These are phyloP conservation scores for Fusarium sterilihyphosum DNA, from an alignment of 2,329 filamentous ascomycete species.

Conservation along the genomic window DNA sequence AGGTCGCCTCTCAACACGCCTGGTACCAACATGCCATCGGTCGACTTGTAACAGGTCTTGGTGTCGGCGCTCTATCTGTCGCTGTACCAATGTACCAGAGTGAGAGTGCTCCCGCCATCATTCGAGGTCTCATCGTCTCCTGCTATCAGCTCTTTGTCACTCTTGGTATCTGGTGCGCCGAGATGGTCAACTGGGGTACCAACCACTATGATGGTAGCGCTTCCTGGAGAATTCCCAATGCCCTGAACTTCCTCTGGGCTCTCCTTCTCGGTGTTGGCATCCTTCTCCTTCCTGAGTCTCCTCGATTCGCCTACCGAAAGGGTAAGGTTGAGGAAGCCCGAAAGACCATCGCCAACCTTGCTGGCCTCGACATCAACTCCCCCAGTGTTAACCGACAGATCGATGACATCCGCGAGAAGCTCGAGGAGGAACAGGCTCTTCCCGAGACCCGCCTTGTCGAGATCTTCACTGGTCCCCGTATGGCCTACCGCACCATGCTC, in stretches of 20 bases:
- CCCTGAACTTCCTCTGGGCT: constrained; percentile 65
- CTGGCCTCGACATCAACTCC: constrained; percentile 53
- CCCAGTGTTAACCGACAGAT: constrained; percentile 59
- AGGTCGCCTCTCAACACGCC: constrained; percentile 62
- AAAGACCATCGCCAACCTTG: constrained; percentile 57
- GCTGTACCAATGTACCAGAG: constrained; percentile 75
- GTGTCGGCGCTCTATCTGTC: constrained; percentile 72
- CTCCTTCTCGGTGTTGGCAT: constrained; percentile 61
- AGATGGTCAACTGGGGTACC: constrained; percentile 71
- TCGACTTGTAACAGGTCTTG: constrained; percentile 72
- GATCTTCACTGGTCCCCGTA: constrained; percentile 74
- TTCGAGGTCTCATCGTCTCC: constrained; percentile 71
- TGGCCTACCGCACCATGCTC: constrained; percentile 71
- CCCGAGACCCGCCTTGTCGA: constrained; percentile 64
- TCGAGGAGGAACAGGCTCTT: constrained; percentile 56
- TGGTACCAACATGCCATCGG: constrained; percentile 75
- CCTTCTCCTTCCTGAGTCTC: constrained; percentile 64
- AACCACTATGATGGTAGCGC: constrained; percentile 55
- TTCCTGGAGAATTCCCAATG: constrained; percentile 72
- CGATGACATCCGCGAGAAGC: constrained; percentile 61
- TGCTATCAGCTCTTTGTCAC: constrained; percentile 77
- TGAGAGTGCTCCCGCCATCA: constrained; percentile 71
- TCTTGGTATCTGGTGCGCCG: constrained; percentile 69
- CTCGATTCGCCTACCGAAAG: constrained; percentile 60
- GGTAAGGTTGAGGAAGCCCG: constrained; percentile 61